A percentile compares a stretch with the other conserved stretches of the same genome.
Evolutionary conservation across 768 basidiomycete genomes (phyloP).

Genomic region (Baorangia bicolor): DNA sequence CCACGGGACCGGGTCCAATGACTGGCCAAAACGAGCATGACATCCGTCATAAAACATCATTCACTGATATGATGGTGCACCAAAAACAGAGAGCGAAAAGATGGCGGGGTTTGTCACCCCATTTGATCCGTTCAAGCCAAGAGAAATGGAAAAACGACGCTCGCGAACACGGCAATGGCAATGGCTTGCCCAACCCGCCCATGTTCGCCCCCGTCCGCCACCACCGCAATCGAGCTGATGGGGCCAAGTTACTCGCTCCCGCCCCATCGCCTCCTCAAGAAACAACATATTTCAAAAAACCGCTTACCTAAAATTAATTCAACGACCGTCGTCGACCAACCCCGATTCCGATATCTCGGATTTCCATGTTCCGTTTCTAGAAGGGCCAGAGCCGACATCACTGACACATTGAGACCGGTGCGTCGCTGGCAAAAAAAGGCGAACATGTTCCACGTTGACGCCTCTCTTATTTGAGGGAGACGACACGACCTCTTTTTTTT

Average conservation of each 20-base stretch:
- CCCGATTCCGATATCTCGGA: no score
- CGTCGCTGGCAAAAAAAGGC: no score
- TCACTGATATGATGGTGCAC: background rate
- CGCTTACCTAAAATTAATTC: background rate
- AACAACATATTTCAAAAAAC: rapidly evolving
- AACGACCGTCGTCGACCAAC: no score
- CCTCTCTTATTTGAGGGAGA: no score
- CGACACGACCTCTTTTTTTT: no score
- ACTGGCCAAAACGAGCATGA: background rate
- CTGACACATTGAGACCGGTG: no score
- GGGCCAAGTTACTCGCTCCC: background rate
- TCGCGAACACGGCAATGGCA: background rate
- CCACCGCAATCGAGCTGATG: background rate
- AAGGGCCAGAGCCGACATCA: no score
- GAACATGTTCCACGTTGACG: no score
- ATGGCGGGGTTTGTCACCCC: background rate
- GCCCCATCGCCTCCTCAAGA: no score
- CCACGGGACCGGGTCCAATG: background rate
- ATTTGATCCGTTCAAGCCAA: background rate
- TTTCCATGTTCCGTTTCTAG: no score
- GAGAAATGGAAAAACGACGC: no score
- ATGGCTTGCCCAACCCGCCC: background rate
- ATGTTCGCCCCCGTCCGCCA: no score
- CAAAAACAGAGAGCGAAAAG: background rate
- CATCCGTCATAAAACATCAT: background rate